Base-by-base conservation (phyloP, 208 protist genomes). In the Leishmania arabica region DNA sequence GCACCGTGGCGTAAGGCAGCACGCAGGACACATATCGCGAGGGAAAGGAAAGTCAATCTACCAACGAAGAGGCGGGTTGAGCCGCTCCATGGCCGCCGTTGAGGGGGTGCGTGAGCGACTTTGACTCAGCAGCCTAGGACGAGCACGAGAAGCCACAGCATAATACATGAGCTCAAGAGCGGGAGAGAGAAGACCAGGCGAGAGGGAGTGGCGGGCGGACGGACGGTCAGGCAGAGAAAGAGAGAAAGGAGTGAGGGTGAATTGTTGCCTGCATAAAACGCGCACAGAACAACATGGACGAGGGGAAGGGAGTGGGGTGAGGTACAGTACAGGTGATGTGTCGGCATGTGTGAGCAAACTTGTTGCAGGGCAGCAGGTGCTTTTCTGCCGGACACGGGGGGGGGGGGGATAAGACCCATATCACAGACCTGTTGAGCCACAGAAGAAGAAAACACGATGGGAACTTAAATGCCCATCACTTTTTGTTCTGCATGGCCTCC, bases 121-220 rank as follows among this genome's bases (percentile, higher is more conserved):
- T 53, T 24, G 77, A 45, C 51, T 40, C 49, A 13, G 62, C 31
- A 66, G 62, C 62, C 62, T 7, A 37, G 62, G 31, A 6, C 31
- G 31, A 8, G 62, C 42, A 31, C 8, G 34, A 62, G 77, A 51
- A 27, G 45, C 5, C 45, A 51, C 68, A 76, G 68, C 34, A 66
- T 47, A 40, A 13, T 76, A 76, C 71, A 76, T 76, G 71, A 77
- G 72, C 65, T 47, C 51, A 6, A 60, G 51, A 54, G 40, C 49
- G 49, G 49, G 24, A 27, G 71, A 62, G 47, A 21, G 47, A 24
- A 53, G 70, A 71, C 19, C n/a, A 37, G 51, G 60, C 27, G 34
- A 54, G 37, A 70, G 45, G 34, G 68, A 51, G 27, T 37, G 51
- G 73, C n/a, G 34, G 34, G 0, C 34, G 34, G 34, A 34, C 2